Evolutionary conservation across 179 eudicot species (phyloP).

Genomic region (Nepenthes alata): DNA sequence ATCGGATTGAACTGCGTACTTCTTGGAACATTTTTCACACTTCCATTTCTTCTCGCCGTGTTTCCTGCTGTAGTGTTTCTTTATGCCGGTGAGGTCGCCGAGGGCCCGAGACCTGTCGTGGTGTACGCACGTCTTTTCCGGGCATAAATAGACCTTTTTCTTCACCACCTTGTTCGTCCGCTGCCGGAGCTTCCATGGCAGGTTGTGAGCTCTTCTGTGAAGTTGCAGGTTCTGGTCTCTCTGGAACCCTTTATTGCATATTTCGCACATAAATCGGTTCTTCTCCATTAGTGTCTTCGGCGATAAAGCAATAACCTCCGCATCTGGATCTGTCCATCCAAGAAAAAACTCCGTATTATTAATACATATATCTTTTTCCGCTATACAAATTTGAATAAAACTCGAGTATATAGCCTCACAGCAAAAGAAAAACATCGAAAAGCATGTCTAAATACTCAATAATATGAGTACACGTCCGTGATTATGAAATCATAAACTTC

Average conservation of each 20-base stretch:
- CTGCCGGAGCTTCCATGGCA: conserved; percentile 13
- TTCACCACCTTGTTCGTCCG: conserved; percentile 2
- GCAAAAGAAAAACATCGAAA: neutral
- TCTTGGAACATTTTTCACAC: conserved; percentile 12
- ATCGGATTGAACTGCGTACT: conserved; percentile 11
- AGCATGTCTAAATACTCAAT: no score
- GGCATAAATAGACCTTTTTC: conserved; percentile 14
- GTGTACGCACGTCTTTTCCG: conserved; percentile 11
- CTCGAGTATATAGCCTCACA: neutral
- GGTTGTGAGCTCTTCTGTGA: conserved; percentile 7
- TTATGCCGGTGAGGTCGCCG: conserved; percentile 14
- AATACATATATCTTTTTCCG: neutral
- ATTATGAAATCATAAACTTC: no score
- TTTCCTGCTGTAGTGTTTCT: conserved; percentile 12
- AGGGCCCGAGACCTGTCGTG: conserved; percentile 10
- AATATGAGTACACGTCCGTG: no score
- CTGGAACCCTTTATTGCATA: conserved; percentile 11
- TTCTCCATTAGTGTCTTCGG: conserved; percentile 12
- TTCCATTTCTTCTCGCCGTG: conserved; percentile 17
- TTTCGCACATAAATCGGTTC: conserved; percentile 11
- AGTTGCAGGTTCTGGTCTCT: conserved; percentile 11
- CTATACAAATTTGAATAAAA: neutral
- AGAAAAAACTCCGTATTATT: neutral
- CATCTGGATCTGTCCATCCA: conserved; percentile 7
- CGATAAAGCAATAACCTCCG: conserved; percentile 10